Percentiles rank a stretch among this genome's conserved stretches.
Evolutionary conservation across 2,329 filamentous ascomycete species (phyloP).

Genomic region (Monilinia laxa): DNA sequence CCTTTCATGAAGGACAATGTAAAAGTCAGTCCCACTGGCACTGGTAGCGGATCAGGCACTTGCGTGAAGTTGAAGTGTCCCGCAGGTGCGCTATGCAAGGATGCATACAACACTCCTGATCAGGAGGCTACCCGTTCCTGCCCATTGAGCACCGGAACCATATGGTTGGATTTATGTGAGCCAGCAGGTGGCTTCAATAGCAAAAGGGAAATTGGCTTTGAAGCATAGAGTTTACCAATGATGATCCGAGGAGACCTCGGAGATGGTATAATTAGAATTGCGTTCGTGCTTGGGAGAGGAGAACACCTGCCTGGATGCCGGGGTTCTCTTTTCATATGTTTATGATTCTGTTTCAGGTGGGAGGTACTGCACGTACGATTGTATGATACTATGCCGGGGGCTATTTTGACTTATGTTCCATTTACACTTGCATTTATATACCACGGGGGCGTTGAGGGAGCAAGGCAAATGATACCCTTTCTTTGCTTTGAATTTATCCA

Average conservation of each 20-base stretch:
- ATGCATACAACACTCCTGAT: conserved; percentile 23
- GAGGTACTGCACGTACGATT: neutral
- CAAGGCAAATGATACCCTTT: conserved; percentile 21
- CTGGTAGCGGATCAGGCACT: conserved; percentile 17
- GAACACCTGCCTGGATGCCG: conserved; percentile 4
- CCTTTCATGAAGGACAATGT: conserved; percentile 23
- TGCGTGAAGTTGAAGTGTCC: conserved; percentile 20
- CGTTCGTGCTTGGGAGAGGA: neutral
- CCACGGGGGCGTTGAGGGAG: conserved; percentile 17
- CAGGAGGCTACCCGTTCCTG: conserved; percentile 14
- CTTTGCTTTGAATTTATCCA: conserved; percentile 15
- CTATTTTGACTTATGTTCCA: conserved; percentile 13
- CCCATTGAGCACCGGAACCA: conserved; percentile 14
- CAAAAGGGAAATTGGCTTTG: conserved; percentile 18
- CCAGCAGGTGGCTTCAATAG: conserved; percentile 3
- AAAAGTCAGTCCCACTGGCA: conserved; percentile 19
- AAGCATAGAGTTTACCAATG: conserved; percentile 2
- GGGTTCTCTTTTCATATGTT: neutral
- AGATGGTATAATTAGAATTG: neutral
- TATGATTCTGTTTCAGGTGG: neutral
- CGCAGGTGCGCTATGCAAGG: conserved; percentile 16
- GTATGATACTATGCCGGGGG: neutral
- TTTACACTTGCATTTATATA: conserved; percentile 12
- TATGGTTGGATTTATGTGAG: conserved; percentile 23
- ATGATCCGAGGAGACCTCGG: neutral